Percentiles rank a stretch among this genome's conserved stretches.
Conservation (phyloP, 371 early-diverging fungal species). For the Mortierella sp. region DNA sequence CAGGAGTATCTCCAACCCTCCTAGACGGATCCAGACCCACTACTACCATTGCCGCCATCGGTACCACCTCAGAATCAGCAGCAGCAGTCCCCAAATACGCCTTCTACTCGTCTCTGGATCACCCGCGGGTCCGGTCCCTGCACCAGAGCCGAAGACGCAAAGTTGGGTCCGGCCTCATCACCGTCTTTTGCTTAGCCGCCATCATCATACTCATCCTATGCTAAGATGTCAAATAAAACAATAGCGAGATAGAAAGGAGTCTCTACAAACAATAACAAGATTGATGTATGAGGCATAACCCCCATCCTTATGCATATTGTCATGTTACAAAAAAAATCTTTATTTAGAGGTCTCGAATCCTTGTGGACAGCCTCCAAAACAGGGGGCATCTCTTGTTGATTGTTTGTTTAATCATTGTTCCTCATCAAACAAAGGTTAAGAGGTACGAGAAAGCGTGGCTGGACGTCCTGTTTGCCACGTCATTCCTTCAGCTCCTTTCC, state of each 20-base stretch:
- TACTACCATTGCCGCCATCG: neutral
- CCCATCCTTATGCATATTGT: too few species aligned
- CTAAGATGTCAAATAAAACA: neutral
- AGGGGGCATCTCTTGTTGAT: too few species aligned
- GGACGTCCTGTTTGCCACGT: neutral
- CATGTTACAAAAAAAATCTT: neutral
- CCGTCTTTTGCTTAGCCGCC: conserved; percentile 46
- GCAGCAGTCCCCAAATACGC: conserved; percentile 3
- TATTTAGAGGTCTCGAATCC: neutral
- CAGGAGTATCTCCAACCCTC: too few species aligned
- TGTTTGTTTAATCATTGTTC: neutral
- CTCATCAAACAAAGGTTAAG: neutral
- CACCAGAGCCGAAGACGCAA: conserved; percentile 26
- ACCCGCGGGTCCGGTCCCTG: conserved; percentile 19
- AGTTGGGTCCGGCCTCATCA: conserved; percentile 45
- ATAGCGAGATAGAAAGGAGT: neutral
- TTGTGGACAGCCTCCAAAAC: neutral
- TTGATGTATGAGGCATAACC: too few species aligned
- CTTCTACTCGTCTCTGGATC: conserved; percentile 13
- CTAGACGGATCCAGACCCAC: too few species aligned
- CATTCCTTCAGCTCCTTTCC: neutral
- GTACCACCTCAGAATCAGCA: neutral
- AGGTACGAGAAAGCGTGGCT: neutral
- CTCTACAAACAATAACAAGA: neutral
- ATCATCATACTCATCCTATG: conserved; percentile 47